Conservation (phyloP, 106 monocot genomes). For the Vanilla planifolia region DNA sequence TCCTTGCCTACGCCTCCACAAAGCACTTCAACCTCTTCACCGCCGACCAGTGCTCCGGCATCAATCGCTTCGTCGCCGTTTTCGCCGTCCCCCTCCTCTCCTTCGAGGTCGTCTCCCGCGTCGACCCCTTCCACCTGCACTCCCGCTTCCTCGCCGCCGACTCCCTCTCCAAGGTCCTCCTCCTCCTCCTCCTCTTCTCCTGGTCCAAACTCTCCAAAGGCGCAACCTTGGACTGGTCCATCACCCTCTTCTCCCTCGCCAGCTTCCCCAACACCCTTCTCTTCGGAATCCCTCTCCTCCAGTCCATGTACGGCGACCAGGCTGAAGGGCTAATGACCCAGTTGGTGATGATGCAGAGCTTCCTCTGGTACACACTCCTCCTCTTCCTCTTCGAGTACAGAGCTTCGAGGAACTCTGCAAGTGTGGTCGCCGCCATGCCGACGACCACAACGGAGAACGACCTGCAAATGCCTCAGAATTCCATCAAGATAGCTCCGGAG, state of each 20-base stretch:
- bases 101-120: slow-evolving; percentile 49
- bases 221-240: slow-evolving; percentile 40
- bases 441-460: slow-evolving; percentile 7
- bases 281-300: slow-evolving; percentile 51
- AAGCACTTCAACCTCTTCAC: slow-evolving; percentile 57
- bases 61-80: slow-evolving; percentile 51
- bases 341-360: slow-evolving; percentile 45
- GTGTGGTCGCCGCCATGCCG: slow-evolving; percentile 8
- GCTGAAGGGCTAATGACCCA: slow-evolving; percentile 40
- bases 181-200: slow-evolving; percentile 29
- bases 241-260: slow-evolving; percentile 48
- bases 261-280: slow-evolving; percentile 58
- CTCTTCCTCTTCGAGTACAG: slow-evolving; percentile 56
- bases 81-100: slow-evolving; percentile 53
- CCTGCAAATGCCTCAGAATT: slow-evolving; percentile 19
- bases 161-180: slow-evolving; percentile 33
- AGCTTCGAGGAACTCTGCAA: slow-evolving; percentile 30
- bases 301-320: slow-evolving; percentile 49
- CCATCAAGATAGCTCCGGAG: slow-evolving; percentile 6
- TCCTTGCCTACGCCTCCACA: slow-evolving; percentile 43
- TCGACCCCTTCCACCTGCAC: slow-evolving; percentile 38
- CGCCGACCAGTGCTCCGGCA: slow-evolving; percentile 56
- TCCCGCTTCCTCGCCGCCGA: slow-evolving; percentile 53
- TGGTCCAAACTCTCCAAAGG: slow-evolving; percentile 14
- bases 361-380: slow-evolving; percentile 50